Evolutionary conservation across 768 basidiomycete genomes (phyloP).

Genomic region (Fomitopsis pulvina): DNA sequence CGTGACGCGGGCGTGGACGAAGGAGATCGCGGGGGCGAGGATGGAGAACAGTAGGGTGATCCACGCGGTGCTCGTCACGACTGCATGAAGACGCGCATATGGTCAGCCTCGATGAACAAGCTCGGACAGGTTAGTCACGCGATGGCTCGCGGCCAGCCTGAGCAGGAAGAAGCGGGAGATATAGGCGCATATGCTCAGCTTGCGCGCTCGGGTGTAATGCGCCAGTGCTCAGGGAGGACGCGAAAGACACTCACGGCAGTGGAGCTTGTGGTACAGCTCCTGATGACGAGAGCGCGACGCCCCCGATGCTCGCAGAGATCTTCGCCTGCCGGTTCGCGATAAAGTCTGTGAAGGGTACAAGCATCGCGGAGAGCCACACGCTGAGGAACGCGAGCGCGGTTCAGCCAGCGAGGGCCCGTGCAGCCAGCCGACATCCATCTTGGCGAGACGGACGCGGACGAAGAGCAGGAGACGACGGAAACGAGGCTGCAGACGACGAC

Average conservation of each 20-base stretch:
- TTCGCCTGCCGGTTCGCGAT: constrained; percentile 38
- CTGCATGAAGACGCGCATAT: no score
- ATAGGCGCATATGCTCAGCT: not conserved
- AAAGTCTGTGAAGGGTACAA: constrained; percentile 40
- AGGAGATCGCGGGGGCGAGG: constrained; percentile 30
- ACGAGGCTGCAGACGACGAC: constrained; percentile 25
- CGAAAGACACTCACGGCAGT: constrained; percentile 35
- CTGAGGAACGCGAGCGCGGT: constrained; percentile 34
- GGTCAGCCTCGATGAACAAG: no score
- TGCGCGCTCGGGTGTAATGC: not conserved
- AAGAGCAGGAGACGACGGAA: constrained; percentile 20
- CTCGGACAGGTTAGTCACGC: no score
- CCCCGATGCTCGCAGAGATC: constrained; percentile 36
- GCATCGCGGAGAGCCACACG: constrained; percentile 41
- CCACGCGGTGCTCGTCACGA: constrained; percentile 47
- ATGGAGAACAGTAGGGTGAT: constrained; percentile 36
- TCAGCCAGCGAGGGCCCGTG: constrained; percentile 27
- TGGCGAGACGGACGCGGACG: constrained; percentile 22
- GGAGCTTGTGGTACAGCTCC: constrained; percentile 39
- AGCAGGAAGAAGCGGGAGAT: no score
- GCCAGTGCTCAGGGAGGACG: not conserved
- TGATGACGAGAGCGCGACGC: constrained; percentile 27
- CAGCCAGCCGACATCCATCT: constrained; percentile 2
- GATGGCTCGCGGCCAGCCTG: no score
- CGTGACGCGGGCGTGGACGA: constrained; percentile 25